Evolutionary conservation across 2,329 filamentous ascomycete genomes (phyloP).

Genomic region (Laburnicola sp.): DNA sequence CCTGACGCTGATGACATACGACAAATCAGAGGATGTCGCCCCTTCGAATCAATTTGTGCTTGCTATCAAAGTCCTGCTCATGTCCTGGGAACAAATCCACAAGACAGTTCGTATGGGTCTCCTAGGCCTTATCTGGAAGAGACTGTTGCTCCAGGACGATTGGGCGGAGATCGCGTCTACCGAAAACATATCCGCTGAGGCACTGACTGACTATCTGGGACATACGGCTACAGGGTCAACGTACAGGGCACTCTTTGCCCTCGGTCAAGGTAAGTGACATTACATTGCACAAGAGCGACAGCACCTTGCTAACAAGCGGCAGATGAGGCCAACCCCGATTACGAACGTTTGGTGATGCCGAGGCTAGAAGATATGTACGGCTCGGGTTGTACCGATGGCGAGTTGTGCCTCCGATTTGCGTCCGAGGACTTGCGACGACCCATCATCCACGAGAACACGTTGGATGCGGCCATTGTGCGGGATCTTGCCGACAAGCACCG

Average conservation of each 20-base stretch:
- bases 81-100: constrained; percentile 59
- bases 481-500: constrained; percentile 68
- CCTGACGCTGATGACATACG: constrained; percentile 74
- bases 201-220: constrained; percentile 63
- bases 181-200: constrained; percentile 69
- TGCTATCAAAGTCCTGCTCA: constrained; percentile 63
- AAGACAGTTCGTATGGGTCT: constrained; percentile 51
- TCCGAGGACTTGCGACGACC: constrained; percentile 64
- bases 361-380: constrained; percentile 31
- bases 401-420: constrained; percentile 58
- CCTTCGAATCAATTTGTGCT: constrained; percentile 70
- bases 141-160: constrained; percentile 80
- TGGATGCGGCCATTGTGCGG: constrained; percentile 69
- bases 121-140: constrained; percentile 78
- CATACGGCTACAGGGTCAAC: constrained; percentile 70
- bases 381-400: constrained; percentile 60
- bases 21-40: constrained; percentile 42
- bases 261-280: constrained; percentile 60
- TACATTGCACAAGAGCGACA: not conserved
- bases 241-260: constrained; percentile 58
- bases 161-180: constrained; percentile 82
- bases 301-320: constrained; percentile 7
- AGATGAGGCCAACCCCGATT: constrained; percentile 18
- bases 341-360: constrained; percentile 25
- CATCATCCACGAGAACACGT: constrained; percentile 70